Evolutionary conservation across 768 basidiomycete genomes (phyloP), one percentile per base, ranked within the genome.

Genomic region (Phaffia australis): DNA sequence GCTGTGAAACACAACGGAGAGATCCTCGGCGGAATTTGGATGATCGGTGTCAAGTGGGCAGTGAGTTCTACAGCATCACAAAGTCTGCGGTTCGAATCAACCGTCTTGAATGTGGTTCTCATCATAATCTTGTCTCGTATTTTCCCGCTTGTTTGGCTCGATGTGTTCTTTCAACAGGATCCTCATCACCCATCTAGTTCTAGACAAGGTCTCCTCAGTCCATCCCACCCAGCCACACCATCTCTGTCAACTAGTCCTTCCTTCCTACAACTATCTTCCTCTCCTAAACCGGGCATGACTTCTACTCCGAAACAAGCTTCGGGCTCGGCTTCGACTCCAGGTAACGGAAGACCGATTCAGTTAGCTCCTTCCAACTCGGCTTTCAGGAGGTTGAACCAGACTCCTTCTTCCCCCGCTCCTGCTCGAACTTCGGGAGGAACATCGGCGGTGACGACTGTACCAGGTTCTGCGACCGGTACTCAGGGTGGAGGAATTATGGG

Each of bases 41-140:
- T 92, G 89, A 78, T 92, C 47, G 90, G 89, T 16, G 84, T 83
- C 51, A 89, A 89, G 75, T 88, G 85, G 85, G 86, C 87, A 30
- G 89, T 89, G 74, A 68, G 87, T 83, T 27, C 18, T 9, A 4
- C 23, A 15, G 23, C 16, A 23, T 5, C 29, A n/a, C 15, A 30
- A 23, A 4, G 29, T 29, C 29, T 54, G 52, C 29, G 52, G 4
- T 29, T 54, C 9, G n/a, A 54, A 23, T 5, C 52, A 5, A 54
- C 29, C 5, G 9, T 54, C 9, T 9, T 4, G 29, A 54, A 9
- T 15, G 52, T 23, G 23, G 35, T 64, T 16, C 42, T 54, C 35
- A 8, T n/a, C 3, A 42, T 35, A 19, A n/a, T 55, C 35, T 32
- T 30, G 6, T 46, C 30, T 47, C 11, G 27, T 55, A 55, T 6